phyloP scores from a whole-genome alignment of 306 rosid species.

The Malus sylvestris region DNA sequence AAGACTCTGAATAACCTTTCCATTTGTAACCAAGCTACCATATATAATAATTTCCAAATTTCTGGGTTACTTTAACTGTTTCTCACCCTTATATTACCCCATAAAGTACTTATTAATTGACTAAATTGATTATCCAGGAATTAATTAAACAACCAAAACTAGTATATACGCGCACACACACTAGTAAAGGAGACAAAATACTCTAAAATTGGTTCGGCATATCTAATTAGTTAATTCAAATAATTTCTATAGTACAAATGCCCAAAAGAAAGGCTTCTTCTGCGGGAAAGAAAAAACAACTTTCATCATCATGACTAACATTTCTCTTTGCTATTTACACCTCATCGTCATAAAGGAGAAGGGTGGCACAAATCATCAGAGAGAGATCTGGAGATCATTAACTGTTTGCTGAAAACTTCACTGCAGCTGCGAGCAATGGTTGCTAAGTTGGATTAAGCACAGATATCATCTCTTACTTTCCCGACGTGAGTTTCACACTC shows the following conservation, averaged over 20 bases:
- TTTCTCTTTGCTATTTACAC: slow-evolving; percentile 8
- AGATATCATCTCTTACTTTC: neutral
- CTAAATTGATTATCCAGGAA: neutral
- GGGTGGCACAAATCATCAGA: neutral
- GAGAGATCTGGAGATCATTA: neutral
- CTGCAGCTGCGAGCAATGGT: neutral
- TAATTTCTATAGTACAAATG: neutral
- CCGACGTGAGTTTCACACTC: neutral
- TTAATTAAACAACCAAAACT: neutral
- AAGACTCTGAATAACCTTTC: neutral
- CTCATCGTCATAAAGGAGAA: neutral
- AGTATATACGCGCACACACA: neutral
- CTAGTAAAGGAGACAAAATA: neutral
- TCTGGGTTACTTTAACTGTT: neutral
- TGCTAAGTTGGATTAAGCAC: neutral
- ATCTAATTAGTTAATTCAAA: no score
- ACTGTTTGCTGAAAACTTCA: neutral
- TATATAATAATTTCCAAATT: neutral
- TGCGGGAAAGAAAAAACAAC: neutral
- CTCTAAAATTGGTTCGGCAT: neutral
- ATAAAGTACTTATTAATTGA: neutral
- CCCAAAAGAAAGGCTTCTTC: neutral
- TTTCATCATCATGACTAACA: neutral
- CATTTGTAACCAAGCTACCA: neutral
- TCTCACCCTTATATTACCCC: neutral